A percentile compares a stretch with the other conserved stretches of the same genome.
phyloP scores from a whole-genome alignment of 768 basidiomycete species.

The Phlebiopsis flavidoalba region DNA sequence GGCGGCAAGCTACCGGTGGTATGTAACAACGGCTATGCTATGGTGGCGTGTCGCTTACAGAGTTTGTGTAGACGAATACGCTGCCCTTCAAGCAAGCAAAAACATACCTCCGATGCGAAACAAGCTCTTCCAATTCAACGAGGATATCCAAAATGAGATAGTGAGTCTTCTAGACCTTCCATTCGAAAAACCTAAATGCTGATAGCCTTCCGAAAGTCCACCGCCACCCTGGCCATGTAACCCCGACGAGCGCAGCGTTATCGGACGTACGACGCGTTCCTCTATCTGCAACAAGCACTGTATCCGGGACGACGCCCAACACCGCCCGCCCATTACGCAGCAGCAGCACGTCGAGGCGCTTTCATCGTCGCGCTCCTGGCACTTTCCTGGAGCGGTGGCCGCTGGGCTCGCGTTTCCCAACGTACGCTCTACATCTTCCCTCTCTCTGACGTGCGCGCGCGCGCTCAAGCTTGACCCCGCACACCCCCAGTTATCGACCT shows the following conservation, averaged over 20 bases:
- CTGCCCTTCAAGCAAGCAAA: slow-evolving; percentile 85
- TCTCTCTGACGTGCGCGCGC: background rate
- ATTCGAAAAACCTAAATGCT: background rate
- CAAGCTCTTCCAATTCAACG: slow-evolving; percentile 74
- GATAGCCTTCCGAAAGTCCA: slow-evolving; percentile 43
- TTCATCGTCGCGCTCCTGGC: slow-evolving; percentile 57
- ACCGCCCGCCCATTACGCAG: slow-evolving; percentile 31
- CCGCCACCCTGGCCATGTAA: slow-evolving; percentile 66
- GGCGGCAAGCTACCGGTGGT: background rate
- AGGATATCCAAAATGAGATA: slow-evolving; percentile 59
- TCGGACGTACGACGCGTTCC: slow-evolving; percentile 67
- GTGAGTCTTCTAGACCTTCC: slow-evolving; percentile 37
- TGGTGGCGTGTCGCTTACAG: background rate
- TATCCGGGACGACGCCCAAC: slow-evolving; percentile 27
- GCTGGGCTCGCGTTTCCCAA: slow-evolving; percentile 62
- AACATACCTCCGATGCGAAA: slow-evolving; percentile 73
- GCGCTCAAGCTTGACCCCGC: background rate
- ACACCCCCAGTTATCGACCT: slow-evolving; percentile 80
- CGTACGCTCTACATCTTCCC: slow-evolving; percentile 33
- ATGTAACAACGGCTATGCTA: background rate
- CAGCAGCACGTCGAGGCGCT: slow-evolving; percentile 53
- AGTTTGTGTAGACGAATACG: slow-evolving; percentile 39
- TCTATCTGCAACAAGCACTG: slow-evolving; percentile 48
- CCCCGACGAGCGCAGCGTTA: slow-evolving; percentile 49
- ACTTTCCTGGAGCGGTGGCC: slow-evolving; percentile 75